Conservation (phyloP, 2,329 filamentous ascomycete species). For the Diaporthe velutina region DNA sequence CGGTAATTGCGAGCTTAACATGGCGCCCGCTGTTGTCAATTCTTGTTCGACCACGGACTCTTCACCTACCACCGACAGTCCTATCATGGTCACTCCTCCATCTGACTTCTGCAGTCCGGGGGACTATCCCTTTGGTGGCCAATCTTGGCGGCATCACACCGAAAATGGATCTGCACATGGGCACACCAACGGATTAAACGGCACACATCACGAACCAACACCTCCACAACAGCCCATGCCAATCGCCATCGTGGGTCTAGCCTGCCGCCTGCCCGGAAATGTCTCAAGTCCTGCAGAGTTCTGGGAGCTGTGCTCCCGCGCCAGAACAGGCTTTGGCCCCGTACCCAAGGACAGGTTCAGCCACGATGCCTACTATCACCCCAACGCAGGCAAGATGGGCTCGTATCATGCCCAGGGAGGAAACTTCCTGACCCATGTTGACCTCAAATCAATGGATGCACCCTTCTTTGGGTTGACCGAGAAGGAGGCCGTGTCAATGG, state of each 20-base stretch:
- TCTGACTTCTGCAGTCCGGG: conserved; percentile 14
- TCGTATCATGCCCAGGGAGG: conserved; percentile 53
- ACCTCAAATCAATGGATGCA: conserved; percentile 60
- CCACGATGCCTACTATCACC: conserved; percentile 53
- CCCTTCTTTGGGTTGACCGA: conserved; percentile 66
- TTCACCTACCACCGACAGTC: conserved; percentile 20
- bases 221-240: conserved; percentile 47
- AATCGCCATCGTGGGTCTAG: conserved; percentile 62
- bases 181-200: conserved; percentile 10
- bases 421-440: conserved; percentile 61
- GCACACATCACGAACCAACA: neutral
- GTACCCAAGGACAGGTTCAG: conserved; percentile 63
- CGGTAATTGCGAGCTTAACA: neutral
- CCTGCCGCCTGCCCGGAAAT: conserved; percentile 59
- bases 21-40: conserved; percentile 12
- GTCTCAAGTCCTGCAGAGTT: conserved; percentile 57
- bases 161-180: neutral
- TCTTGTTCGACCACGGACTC: conserved; percentile 28
- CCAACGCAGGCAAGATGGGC: conserved; percentile 57
- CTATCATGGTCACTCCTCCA: conserved; percentile 29
- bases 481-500: conserved; percentile 65
- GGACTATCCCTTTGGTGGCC: conserved; percentile 19
- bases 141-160: conserved; percentile 14
- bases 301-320: conserved; percentile 58
- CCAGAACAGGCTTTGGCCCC: conserved; percentile 54